These are phyloP conservation scores for Helotiales sp. DNA, from an alignment of 2,329 filamentous ascomycete species.

Conservation along the genomic window DNA sequence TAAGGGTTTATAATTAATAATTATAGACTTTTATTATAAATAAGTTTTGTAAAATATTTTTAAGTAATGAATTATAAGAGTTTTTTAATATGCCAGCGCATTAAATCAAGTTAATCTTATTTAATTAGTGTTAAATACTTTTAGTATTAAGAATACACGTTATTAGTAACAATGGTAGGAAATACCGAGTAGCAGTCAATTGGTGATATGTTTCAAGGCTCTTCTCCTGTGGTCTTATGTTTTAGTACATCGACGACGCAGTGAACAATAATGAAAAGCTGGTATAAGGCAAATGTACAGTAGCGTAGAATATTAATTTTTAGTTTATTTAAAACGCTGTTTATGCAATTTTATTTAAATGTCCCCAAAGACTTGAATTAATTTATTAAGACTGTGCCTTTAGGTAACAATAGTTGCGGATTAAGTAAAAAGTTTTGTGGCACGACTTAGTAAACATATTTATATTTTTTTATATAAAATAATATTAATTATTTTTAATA, in stretches of 20 bases:
- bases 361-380: neutral
- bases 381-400: neutral
- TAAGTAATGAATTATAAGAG: slow-evolving; percentile 8
- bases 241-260: neutral
- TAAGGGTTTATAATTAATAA: slow-evolving; percentile 7
- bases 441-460: slow-evolving; percentile 21
- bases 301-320: slow-evolving; percentile 1
- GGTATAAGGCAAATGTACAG: slow-evolving; percentile 6
- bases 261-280: slow-evolving; percentile 2
- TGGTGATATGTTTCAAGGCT: slow-evolving; percentile 7
- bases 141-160: slow-evolving; percentile 9
- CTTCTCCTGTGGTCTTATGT: neutral
- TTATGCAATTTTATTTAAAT: slow-evolving; percentile 1
- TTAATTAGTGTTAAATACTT: slow-evolving; percentile 9
- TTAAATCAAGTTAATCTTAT: slow-evolving; percentile 6
- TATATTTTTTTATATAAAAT: slow-evolving; percentile 9
- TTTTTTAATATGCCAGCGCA: neutral
- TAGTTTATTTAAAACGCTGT: slow-evolving; percentile 15
- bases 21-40: neutral
- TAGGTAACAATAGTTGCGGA: neutral
- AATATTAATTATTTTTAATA: slow-evolving; percentile 18
- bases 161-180: neutral
- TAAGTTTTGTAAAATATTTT: neutral
- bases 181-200: slow-evolving; percentile 12
- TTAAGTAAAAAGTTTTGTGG: slow-evolving; percentile 18